These are phyloP conservation scores for Chrysanthemum lavandulifolium DNA, from an alignment of 129 eudicot species.

Conservation along the genomic window DNA sequence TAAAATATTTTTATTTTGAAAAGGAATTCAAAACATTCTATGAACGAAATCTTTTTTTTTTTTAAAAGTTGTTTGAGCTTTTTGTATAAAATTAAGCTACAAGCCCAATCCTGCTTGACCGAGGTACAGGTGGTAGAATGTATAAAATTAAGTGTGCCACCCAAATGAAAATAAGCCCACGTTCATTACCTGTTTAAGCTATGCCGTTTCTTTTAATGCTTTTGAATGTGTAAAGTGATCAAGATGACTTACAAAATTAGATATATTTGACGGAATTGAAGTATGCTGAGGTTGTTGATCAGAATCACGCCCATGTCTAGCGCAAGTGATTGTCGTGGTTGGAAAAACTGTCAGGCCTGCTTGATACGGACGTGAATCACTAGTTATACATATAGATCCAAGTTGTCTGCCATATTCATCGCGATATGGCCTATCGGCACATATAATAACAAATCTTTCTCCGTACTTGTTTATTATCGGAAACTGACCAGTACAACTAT, in stretches of 20 bases:
- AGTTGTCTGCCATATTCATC: slow-evolving; percentile 46
- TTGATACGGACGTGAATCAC: slow-evolving; percentile 49
- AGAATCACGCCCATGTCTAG: slow-evolving; percentile 37
- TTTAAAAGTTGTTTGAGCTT: too few relatives aligned
- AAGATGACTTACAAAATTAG: slow-evolving; percentile 42
- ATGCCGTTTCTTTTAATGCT: too few relatives aligned
- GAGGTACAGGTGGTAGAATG: too few relatives aligned
- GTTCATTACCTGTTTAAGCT: too few relatives aligned
- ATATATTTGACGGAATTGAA: slow-evolving; percentile 58
- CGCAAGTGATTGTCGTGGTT: slow-evolving; percentile 6
- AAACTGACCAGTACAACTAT: slow-evolving; percentile 70
- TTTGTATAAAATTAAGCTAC: too few relatives aligned
- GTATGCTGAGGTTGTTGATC: slow-evolving; percentile 49
- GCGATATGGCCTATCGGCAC: slow-evolving; percentile 56
- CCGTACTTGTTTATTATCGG: slow-evolving; percentile 59
- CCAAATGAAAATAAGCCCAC: too few relatives aligned
- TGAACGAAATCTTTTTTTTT: too few relatives aligned
- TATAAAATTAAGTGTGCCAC: too few relatives aligned
- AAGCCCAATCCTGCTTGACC: too few relatives aligned
- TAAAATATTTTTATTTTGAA: too few relatives aligned
- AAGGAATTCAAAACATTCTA: too few relatives aligned
- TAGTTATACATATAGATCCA: slow-evolving; percentile 52
- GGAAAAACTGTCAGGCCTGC: slow-evolving; percentile 8
- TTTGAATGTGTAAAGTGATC: too few relatives aligned
- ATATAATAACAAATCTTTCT: slow-evolving; percentile 39